Conservation (phyloP, 352 stramenopile species). For the Phytophthora sp. region DNA sequence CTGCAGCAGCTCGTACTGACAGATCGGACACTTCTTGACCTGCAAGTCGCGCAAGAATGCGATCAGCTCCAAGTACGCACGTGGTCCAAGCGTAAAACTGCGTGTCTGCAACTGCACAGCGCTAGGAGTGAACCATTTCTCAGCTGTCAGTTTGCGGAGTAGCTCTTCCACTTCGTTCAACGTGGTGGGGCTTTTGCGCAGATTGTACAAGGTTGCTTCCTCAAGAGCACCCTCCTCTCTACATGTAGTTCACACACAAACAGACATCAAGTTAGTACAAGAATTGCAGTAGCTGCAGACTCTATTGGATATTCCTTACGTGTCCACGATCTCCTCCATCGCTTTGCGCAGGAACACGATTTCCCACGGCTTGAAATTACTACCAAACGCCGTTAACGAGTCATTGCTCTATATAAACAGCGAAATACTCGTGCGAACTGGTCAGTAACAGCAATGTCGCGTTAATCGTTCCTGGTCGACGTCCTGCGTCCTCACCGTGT, state of each 20-base stretch:
- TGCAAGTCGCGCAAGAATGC: constrained; percentile 78
- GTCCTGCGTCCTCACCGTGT: constrained; percentile 50
- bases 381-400: constrained; percentile 71
- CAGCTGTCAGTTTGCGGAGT: constrained; percentile 61
- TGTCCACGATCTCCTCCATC: constrained; percentile 83
- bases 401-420: constrained; percentile 67
- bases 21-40: constrained; percentile 82
- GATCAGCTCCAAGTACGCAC: constrained; percentile 75
- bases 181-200: constrained; percentile 65
- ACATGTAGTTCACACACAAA: not conserved
- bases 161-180: constrained; percentile 73
- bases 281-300: not conserved
- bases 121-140: constrained; percentile 75
- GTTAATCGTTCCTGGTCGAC: not conserved
- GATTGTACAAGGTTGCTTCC: constrained; percentile 70
- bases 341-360: constrained; percentile 86
- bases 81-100: constrained; percentile 67
- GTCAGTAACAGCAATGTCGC: constrained; percentile 1
- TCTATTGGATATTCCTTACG: constrained; percentile 44
- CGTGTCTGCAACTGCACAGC: constrained; percentile 42
- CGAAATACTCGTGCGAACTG: not conserved
- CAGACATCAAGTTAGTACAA: constrained; percentile 1
- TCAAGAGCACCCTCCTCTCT: constrained; percentile 74
- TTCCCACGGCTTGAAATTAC: constrained; percentile 83
- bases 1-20: constrained; percentile 77